A percentile compares a stretch with the other conserved stretches of the same genome.
phyloP scores from a whole-genome alignment of 2,329 filamentous ascomycete genomes.

The Setomelanomma holmii region DNA sequence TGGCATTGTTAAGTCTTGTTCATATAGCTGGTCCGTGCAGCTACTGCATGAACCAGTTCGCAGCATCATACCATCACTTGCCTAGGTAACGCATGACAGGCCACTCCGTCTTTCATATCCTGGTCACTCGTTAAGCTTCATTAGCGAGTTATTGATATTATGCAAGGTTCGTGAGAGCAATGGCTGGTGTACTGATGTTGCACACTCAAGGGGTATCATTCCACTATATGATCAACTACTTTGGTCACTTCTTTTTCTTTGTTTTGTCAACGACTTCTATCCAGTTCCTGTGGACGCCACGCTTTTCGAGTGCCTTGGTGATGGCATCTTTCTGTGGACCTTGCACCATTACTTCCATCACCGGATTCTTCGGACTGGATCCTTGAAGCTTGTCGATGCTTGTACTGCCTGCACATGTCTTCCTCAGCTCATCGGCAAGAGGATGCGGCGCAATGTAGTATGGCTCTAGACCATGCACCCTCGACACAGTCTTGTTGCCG shows the following conservation, averaged over 20 bases:
- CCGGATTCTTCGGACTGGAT: constrained; percentile 65
- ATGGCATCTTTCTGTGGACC: constrained; percentile 70
- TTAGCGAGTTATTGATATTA: no score
- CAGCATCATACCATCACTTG: no score
- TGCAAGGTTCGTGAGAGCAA: neutral
- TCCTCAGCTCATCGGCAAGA: constrained; percentile 70
- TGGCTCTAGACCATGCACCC: constrained; percentile 66
- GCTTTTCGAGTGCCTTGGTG: constrained; percentile 64
- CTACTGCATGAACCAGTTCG: no score
- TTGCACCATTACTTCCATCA: constrained; percentile 73
- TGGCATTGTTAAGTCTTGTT: no score
- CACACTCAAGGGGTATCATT: constrained; percentile 13
- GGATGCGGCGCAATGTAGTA: constrained; percentile 67
- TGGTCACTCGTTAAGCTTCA: no score
- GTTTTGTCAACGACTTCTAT: constrained; percentile 72
- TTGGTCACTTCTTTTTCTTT: constrained; percentile 62
- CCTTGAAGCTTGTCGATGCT: constrained; percentile 68
- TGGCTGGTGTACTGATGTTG: neutral
- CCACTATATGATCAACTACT: neutral
- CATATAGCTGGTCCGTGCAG: no score
- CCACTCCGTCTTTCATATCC: no score
- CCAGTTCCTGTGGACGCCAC: constrained; percentile 66
- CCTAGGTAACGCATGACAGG: neutral
- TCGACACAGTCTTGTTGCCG: constrained; percentile 71
- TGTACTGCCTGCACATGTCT: constrained; percentile 72